Evolutionary conservation across 176 grass and related monocot genomes (phyloP), one percentile per base, ranked within the genome.

Genomic region (Alloteropsis semialata): DNA sequence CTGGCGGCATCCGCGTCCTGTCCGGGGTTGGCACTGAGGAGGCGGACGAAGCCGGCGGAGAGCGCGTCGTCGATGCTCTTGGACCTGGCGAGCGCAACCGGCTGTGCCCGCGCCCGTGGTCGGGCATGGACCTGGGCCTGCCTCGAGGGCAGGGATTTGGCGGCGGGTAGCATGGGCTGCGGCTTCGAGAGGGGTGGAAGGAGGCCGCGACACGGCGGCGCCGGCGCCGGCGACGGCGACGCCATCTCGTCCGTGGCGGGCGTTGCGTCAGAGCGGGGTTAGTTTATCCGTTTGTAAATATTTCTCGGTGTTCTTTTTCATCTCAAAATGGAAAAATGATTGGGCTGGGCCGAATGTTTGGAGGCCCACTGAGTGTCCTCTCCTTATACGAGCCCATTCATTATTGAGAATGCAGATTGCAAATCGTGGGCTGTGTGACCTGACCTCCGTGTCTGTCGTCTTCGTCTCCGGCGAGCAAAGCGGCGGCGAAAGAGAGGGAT

Each of bases 391-490:
- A 72, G 50, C 69, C 65, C 72, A 64, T 32, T 18, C 16, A 44
- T 66, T n/a, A n/a, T n/a, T n/a, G 27, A 46, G 82, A 22, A 36
- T 51, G 61, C 18, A 27, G 44, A 50, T 75, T 55, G 57, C 36
- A 60, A 81, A 81, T 85, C 77, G 69, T 74, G 34, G 65, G 41
- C 43, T 16, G 25, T 28, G 21, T n/a, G n/a, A n/a, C n/a, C n/a
- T n/a, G n/a, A 19, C 37, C 45, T 53, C 6, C 17, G 18, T 51
- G 21, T 24, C 54, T 42, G 33, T 71, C 78, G 65, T 86, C 57
- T 58, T 56, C 83, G 58, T 86, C 78, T 82, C 73, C 79, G 83
- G 83, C 83, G 73, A 78, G 38, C 78, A 82, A 82, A 54, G 74
- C 78, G 83, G 74, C 83, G 88, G 65, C 55, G 83, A 48, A 5